Percentiles rank a stretch among this genome's conserved stretches.
Evolutionary conservation across 495 filamentous ascomycete species (phyloP).

Genomic region (Schizothecium vesticola): DNA sequence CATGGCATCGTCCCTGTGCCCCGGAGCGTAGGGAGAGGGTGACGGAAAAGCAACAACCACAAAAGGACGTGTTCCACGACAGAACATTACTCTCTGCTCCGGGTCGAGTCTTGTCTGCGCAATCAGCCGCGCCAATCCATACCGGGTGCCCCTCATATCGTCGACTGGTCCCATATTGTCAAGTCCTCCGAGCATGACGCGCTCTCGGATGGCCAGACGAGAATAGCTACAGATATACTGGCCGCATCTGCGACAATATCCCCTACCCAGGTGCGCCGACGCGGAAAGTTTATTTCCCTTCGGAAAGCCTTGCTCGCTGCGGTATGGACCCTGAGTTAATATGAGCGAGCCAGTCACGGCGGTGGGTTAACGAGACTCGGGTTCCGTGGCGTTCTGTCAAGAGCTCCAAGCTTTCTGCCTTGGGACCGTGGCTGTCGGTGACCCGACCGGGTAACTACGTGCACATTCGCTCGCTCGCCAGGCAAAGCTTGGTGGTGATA

Average conservation of each 20-base stretch:
- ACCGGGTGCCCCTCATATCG: neutral
- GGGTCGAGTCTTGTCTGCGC: neutral
- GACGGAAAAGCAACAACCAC: neutral
- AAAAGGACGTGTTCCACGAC: neutral
- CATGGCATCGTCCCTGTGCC: neutral
- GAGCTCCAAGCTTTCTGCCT: neutral
- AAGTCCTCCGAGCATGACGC: neutral
- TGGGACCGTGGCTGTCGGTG: neutral
- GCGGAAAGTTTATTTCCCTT: neutral
- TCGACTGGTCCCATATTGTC: neutral
- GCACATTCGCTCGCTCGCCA: neutral
- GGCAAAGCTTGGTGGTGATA: neutral
- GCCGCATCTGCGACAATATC: neutral
- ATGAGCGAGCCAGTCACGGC: neutral
- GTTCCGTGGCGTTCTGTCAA: neutral
- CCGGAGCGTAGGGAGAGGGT: neutral
- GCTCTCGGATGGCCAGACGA: neutral
- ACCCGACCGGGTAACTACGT: neutral
- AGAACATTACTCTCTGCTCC: neutral
- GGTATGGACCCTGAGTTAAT: neutral
- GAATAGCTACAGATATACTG: conserved; percentile 14
- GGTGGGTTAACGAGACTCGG: neutral
- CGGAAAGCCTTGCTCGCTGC: neutral
- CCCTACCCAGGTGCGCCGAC: neutral
- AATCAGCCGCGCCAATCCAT: neutral